Percentiles rank a stretch among this genome's conserved stretches.
These are phyloP conservation scores for Asterionellopsis glacialis DNA, from an alignment of 108 stramenopile genomes.

Conservation along the genomic window DNA sequence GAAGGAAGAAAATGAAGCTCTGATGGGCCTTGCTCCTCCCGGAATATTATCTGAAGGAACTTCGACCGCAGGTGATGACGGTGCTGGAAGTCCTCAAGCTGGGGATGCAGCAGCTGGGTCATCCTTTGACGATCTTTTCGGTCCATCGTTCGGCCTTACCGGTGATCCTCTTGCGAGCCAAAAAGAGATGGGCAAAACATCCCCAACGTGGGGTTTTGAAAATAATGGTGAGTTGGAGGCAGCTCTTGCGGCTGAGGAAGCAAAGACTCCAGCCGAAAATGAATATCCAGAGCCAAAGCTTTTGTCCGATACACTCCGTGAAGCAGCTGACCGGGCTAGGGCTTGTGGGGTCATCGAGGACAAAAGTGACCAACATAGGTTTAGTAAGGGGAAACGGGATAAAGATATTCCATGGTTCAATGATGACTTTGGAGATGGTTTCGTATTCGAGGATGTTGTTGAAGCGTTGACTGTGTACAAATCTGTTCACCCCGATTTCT, in stretches of 20 bases:
- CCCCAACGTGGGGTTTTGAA: constrained; percentile 71
- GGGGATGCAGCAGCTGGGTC: neutral
- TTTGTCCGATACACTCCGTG: constrained; percentile 51
- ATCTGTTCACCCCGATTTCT: constrained; percentile 55
- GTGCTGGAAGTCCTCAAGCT: neutral
- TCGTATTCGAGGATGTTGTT: constrained; percentile 86
- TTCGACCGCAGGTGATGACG: constrained; percentile 25
- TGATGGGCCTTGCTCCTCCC: constrained; percentile 10
- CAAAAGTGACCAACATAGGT: constrained; percentile 43
- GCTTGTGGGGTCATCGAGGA: constrained; percentile 67
- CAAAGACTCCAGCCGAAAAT: constrained; percentile 37
- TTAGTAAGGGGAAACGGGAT: constrained; percentile 55
- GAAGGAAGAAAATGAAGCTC: constrained; percentile 41
- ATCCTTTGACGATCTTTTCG: constrained; percentile 7
- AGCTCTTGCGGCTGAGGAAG: constrained; percentile 30
- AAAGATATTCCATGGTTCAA: constrained; percentile 79
- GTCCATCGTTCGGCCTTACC: constrained; percentile 21
- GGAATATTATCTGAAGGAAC: constrained; percentile 9
- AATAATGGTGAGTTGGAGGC: constrained; percentile 25
- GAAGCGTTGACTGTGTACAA: constrained; percentile 80
- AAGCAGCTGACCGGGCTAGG: constrained; percentile 55
- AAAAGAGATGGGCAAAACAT: constrained; percentile 29
- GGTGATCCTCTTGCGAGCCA: constrained; percentile 13
- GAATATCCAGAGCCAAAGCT: constrained; percentile 35
- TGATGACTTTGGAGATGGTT: constrained; percentile 87